These are phyloP conservation scores for Alternaria rosae DNA, from an alignment of 2,329 filamentous ascomycete genomes.

Conservation along the genomic window DNA sequence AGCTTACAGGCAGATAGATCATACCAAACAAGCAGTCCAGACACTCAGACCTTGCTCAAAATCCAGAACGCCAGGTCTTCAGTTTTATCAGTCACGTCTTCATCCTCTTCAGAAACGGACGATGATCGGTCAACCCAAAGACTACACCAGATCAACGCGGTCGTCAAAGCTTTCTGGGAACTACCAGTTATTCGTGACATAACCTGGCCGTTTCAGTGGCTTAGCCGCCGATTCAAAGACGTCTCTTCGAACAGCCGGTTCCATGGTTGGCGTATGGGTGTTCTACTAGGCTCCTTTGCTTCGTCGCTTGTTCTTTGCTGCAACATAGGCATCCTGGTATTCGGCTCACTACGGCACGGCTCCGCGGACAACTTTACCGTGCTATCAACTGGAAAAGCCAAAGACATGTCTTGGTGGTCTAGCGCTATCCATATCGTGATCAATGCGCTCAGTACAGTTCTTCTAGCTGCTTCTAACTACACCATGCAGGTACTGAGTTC, in stretches of 20 bases:
- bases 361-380: background rate
- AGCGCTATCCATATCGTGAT: conserved; percentile 55
- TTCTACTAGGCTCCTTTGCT: background rate
- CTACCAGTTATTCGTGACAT: background rate
- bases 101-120: background rate
- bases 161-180: background rate
- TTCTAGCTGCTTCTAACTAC: conserved; percentile 33
- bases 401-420: background rate
- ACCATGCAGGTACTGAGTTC: conserved; percentile 38
- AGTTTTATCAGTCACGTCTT: background rate
- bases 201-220: background rate
- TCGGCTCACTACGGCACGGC: background rate
- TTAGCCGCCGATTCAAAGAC: background rate
- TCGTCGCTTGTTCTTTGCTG: background rate
- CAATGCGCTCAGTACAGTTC: conserved; percentile 53
- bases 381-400: background rate
- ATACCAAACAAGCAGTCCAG: background rate
- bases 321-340: background rate
- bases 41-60: background rate
- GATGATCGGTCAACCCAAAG: background rate
- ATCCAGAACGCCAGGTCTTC: background rate
- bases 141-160: background rate
- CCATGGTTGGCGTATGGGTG: background rate
- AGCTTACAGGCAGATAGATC: background rate
- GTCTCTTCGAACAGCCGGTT: background rate